A percentile compares a stretch with the other conserved stretches of the same genome.
phyloP scores from a whole-genome alignment of 345 rosid species.

The Barbarea vulgaris region DNA sequence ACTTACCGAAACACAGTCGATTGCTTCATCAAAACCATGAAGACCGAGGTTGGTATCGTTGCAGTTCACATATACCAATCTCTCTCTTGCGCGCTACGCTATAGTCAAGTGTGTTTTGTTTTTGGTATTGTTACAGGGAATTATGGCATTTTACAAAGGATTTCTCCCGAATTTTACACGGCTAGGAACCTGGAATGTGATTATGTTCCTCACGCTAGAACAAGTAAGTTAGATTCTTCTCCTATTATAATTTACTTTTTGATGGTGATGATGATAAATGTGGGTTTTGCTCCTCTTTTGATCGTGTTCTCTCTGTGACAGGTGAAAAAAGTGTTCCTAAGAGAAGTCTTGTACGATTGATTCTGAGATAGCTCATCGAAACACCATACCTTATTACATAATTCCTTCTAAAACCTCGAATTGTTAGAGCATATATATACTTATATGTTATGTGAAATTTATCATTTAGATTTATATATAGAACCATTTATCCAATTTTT shows the following conservation, averaged over 20 bases:
- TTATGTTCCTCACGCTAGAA: slow-evolving; percentile 94
- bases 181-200: slow-evolving; percentile 91
- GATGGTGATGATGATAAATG: slow-evolving; percentile 6
- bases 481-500: slow-evolving; percentile 15
- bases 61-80: background rate
- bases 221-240: slow-evolving; percentile 59
- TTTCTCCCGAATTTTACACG: slow-evolving; percentile 88
- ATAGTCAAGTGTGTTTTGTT: slow-evolving; percentile 26
- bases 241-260: slow-evolving; percentile 19
- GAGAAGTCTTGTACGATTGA: slow-evolving; percentile 65
- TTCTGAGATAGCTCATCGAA: background rate
- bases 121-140: slow-evolving; percentile 55
- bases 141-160: slow-evolving; percentile 88
- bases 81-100: background rate
- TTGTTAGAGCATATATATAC: slow-evolving; percentile 23
- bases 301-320: slow-evolving; percentile 37
- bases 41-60: slow-evolving; percentile 63
- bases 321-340: slow-evolving; percentile 67
- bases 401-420: slow-evolving; percentile 16
- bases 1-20: slow-evolving; percentile 84
- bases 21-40: slow-evolving; percentile 88
- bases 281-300: slow-evolving; percentile 11
- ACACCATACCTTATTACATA: slow-evolving; percentile 32
- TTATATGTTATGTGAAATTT: slow-evolving; percentile 22
- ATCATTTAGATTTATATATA: slow-evolving; percentile 22